phyloP scores from a whole-genome alignment of 768 basidiomycete genomes.

The Leccinum imitatum region DNA sequence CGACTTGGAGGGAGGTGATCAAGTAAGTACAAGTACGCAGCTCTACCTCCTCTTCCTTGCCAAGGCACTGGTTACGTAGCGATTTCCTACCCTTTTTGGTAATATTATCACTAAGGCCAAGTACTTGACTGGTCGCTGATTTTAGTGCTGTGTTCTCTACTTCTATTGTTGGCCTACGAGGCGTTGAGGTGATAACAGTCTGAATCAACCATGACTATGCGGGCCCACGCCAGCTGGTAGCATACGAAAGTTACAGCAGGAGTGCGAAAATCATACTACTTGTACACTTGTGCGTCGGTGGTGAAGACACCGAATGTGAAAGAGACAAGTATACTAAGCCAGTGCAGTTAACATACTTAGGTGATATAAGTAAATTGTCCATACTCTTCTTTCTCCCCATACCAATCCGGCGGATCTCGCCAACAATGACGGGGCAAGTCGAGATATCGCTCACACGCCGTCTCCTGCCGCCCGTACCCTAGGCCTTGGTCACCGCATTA shows the following conservation, averaged over 20 bases:
- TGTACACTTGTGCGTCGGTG: not conserved
- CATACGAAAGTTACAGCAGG: not conserved
- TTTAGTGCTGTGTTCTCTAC: too few relatives aligned
- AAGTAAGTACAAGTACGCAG: not conserved
- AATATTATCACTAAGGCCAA: not conserved
- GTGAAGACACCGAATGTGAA: not conserved
- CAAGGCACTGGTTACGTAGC: conserved; percentile 9
- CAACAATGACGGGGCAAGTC: not conserved
- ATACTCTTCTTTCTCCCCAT: not conserved
- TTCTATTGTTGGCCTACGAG: not conserved
- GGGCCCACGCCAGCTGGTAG: too few relatives aligned
- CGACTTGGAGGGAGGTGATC: conserved; percentile 4
- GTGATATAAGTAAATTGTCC: not conserved
- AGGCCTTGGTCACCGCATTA: not conserved
- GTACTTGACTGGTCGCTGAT: too few relatives aligned
- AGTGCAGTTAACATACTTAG: not conserved
- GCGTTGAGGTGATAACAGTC: not conserved
- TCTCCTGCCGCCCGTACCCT: not conserved
- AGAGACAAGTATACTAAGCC: not conserved
- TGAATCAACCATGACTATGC: not conserved
- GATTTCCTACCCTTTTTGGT: conserved; percentile 16
- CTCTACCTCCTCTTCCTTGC: not conserved
- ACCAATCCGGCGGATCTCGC: not conserved
- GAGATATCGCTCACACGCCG: not conserved
- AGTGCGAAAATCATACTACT: not conserved